These are phyloP conservation scores for Craspedostauros australis DNA, from an alignment of 108 stramenopile species.

Conservation along the genomic window DNA sequence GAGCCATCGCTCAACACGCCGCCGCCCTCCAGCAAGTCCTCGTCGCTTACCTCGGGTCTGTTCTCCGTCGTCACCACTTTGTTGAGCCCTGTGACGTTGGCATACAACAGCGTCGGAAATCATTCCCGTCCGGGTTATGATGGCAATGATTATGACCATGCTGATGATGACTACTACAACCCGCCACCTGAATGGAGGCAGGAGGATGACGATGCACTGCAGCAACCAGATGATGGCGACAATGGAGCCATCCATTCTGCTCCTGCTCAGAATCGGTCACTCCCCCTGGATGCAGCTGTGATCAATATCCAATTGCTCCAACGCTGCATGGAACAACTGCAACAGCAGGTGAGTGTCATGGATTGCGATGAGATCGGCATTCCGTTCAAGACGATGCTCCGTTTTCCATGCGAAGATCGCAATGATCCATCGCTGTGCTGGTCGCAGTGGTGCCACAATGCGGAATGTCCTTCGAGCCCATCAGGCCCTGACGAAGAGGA, in stretches of 20 bases:
- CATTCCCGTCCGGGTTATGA: no score
- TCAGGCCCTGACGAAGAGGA: background rate
- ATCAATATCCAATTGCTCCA: background rate
- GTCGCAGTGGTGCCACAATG: no score
- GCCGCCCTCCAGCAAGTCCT: no score
- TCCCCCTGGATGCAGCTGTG: background rate
- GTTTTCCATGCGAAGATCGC: background rate
- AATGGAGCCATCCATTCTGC: background rate
- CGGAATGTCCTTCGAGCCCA: background rate
- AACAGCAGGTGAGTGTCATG: background rate
- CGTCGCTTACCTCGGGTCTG: no score
- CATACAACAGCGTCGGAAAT: no score
- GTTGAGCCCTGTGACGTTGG: no score
- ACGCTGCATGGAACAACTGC: conserved; percentile 1
- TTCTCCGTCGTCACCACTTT: no score
- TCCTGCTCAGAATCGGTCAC: background rate
- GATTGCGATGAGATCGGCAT: background rate
- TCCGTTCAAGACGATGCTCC: background rate
- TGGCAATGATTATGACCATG: no score
- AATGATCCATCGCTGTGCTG: no score
- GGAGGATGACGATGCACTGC: conserved; percentile 7
- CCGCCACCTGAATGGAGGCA: conserved; percentile 11
- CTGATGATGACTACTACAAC: no score
- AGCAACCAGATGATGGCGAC: background rate
- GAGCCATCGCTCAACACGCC: no score